Percentiles rank a stretch among this genome's conserved stretches.
These are phyloP conservation scores for Irpex sp. DNA, from an alignment of 1,284 basidiomycete genomes.

Conservation along the genomic window DNA sequence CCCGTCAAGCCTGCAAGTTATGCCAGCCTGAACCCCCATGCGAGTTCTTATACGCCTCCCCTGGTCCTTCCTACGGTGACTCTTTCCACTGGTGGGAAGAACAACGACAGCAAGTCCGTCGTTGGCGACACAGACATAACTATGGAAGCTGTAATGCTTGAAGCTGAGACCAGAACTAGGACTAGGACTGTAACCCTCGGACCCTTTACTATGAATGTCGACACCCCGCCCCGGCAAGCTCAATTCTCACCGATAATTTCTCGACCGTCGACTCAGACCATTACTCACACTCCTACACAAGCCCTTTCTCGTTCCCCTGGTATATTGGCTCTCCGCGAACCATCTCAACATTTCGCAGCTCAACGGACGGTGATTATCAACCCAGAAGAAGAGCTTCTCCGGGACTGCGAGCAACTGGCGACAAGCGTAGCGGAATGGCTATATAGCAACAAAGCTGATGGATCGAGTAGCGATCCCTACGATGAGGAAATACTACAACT, in stretches of 20 bases:
- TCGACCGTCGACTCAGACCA: neutral
- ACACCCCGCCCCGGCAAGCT: neutral
- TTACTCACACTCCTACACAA: neutral
- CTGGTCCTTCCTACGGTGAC: neutral
- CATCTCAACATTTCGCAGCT: neutral
- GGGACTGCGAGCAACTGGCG: neutral
- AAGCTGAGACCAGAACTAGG: neutral
- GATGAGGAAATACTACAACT: neutral
- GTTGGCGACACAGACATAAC: neutral
- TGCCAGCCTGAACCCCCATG: neutral
- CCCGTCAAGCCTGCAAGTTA: neutral
- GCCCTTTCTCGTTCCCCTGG: neutral
- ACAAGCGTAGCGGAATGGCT: neutral
- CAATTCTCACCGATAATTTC: neutral
- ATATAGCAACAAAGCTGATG: neutral
- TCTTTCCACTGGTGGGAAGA: neutral
- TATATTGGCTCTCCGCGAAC: neutral
- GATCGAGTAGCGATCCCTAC: neutral
- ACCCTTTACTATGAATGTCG: neutral
- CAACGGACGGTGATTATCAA: neutral
- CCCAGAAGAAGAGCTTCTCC: neutral
- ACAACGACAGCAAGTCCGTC: neutral
- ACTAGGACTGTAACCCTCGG: neutral
- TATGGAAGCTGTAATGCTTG: too few species aligned
- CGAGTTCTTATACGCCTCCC: neutral